Base-by-base conservation (phyloP, 768 basidiomycete species). In the Panaeolus papilionaceus region DNA sequence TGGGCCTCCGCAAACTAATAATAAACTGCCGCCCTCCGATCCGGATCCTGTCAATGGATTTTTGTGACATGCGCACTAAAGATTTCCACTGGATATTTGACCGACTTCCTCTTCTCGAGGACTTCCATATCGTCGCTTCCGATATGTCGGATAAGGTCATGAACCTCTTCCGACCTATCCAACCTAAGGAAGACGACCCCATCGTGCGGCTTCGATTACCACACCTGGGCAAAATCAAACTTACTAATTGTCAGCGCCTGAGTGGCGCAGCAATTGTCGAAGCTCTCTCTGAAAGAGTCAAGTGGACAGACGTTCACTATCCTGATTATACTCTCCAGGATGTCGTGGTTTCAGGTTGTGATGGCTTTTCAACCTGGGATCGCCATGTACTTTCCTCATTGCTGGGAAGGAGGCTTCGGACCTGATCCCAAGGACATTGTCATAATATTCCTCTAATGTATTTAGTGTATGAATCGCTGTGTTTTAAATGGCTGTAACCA, bases 11-110 rank as follows among this genome's bases (percentile, higher is more conserved):
- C 37, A 83, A 79, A 54, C 84, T 94, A 65, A 83, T 93, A 38
- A 73, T 78, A 9, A 86, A 89, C 10, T 89, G 84, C 66, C 79
- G 79, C 62, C 92, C 92, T 2, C 90, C 90, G 14, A 78, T 94
- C 45, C 82, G 82, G 61, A 76, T 88, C 38, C 84, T 93, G 26
- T 85, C 90, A 73, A 93, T 94, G 92, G 89, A 93, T 72, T 91
- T 89, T 71, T 89, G 90, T 64, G 92, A 93, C 78, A 89, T 92
- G 87, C 89, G 92, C 54, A 93, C 92, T 38, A 93, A 92, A 78
- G 92, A 94, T 74, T 94, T 94, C 73, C 75, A 72, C 38, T 92
- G 88, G 79, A 80, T 88, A 61, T 93, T 93, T 69, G 85, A 88
- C 66, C 80, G 83, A 42, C 78, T 92, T 12, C 74, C 75, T 0